phyloP scores from a whole-genome alignment of 208 protist species.

The Spongospora subterranea region DNA sequence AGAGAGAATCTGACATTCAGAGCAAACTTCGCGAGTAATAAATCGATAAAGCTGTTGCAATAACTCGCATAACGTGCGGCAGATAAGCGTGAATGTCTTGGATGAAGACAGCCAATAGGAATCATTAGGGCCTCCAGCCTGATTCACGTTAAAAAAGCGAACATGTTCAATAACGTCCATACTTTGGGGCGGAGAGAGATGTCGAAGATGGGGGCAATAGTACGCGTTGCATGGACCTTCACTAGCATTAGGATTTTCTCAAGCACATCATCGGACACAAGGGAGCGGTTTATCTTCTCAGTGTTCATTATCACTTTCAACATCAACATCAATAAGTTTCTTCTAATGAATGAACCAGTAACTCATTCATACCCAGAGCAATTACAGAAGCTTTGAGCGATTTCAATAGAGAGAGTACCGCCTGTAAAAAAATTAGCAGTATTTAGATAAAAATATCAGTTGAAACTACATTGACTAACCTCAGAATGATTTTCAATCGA shows the following conservation, averaged over 20 bases:
- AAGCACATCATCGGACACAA: not conserved
- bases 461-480: not conserved
- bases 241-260: not conserved
- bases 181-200: not conserved
- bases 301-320: not conserved
- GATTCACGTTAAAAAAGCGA: not conserved
- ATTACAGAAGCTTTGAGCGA: not conserved
- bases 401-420: not conserved
- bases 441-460: not conserved
- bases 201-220: constrained; percentile 37
- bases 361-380: not conserved
- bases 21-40: not conserved
- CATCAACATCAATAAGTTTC: not conserved
- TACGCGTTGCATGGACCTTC: constrained; percentile 29
- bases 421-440: not conserved
- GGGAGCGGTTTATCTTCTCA: not conserved
- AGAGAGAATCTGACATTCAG: not conserved
- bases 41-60: not conserved
- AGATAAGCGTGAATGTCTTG: not conserved
- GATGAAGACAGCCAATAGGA: not conserved
- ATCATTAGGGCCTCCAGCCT: not conserved
- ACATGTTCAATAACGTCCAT: not conserved
- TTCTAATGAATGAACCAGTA: not conserved
- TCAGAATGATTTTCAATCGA: not conserved
- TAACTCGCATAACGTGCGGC: not conserved